Evolutionary conservation across 139 green algal species (phyloP).

Genomic region (Astrephomene gubernaculifera): DNA sequence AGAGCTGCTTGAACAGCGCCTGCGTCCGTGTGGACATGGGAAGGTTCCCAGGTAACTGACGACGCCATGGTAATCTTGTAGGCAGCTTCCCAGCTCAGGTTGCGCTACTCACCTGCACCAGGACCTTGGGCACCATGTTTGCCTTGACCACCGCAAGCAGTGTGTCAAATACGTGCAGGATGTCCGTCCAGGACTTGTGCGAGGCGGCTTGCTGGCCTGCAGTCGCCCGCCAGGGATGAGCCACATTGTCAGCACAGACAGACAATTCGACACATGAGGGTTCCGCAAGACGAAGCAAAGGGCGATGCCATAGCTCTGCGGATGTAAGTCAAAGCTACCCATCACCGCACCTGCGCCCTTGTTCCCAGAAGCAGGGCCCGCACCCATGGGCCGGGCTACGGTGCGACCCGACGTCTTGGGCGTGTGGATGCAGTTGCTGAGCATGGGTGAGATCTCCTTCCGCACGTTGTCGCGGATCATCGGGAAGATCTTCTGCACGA

Average conservation of each 20-base stretch:
- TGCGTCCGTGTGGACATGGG: not conserved
- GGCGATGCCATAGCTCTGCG: too few species aligned
- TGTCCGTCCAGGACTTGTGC: constrained; percentile 85
- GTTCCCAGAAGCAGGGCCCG: too few species aligned
- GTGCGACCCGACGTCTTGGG: constrained; percentile 50
- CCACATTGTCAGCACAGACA: too few species aligned
- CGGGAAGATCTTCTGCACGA: constrained; percentile 98
- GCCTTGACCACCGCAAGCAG: constrained; percentile 84
- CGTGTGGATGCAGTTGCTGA: constrained; percentile 90
- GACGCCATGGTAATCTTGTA: too few species aligned
- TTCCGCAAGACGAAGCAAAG: too few species aligned
- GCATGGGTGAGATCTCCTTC: constrained; percentile 90
- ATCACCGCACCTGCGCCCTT: not conserved
- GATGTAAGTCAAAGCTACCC: too few species aligned
- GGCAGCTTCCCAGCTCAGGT: too few species aligned
- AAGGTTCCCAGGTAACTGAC: too few species aligned
- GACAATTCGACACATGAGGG: too few species aligned
- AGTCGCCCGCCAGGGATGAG: too few species aligned
- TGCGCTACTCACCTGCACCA: constrained; percentile 82
- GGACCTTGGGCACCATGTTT: constrained; percentile 90
- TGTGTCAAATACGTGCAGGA: constrained; percentile 85
- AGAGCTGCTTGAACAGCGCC: constrained; percentile 66
- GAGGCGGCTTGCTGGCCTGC: constrained; percentile 38
- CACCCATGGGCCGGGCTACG: not conserved
- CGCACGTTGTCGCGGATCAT: constrained; percentile 98